These are phyloP conservation scores for Trapa bicornis DNA, from an alignment of 345 rosid species.

Conservation along the genomic window DNA sequence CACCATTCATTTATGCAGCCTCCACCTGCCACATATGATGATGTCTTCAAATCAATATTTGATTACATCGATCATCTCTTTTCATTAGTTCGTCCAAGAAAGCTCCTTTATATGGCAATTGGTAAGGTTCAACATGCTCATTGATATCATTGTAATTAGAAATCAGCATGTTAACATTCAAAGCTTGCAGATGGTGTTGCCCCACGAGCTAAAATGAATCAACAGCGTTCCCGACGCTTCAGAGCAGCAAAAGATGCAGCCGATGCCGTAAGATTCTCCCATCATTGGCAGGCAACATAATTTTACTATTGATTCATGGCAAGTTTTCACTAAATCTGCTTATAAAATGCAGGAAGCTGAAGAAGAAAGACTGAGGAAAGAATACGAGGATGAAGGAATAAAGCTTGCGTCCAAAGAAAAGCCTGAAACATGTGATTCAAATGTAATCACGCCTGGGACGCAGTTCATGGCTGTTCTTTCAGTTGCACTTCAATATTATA, in stretches of 20 bases:
- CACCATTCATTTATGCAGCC: slow-evolving; percentile 39
- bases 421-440: slow-evolving; percentile 78
- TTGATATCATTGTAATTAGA: background rate
- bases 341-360: slow-evolving; percentile 60
- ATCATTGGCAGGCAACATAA: background rate
- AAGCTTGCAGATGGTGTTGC: slow-evolving; percentile 83
- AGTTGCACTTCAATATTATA: slow-evolving; percentile 74
- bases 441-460: slow-evolving; percentile 98
- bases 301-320: background rate
- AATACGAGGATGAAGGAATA: slow-evolving; percentile 60
- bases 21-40: slow-evolving; percentile 84
- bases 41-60: slow-evolving; percentile 75
- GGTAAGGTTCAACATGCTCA: slow-evolving; percentile 36
- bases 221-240: slow-evolving; percentile 88
- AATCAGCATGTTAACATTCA: slow-evolving; percentile 1
- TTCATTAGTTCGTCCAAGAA: slow-evolving; percentile 86
- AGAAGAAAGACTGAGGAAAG: slow-evolving; percentile 73
- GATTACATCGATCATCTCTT: slow-evolving; percentile 86
- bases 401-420: slow-evolving; percentile 49
- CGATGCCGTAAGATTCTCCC: slow-evolving; percentile 52
- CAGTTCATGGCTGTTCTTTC: slow-evolving; percentile 86
- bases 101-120: slow-evolving; percentile 87
- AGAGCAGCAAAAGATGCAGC: slow-evolving; percentile 98
- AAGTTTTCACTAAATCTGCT: background rate
- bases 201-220: slow-evolving; percentile 99